phyloP scores from a whole-genome alignment of 2,329 filamentous ascomycete genomes.

The Colletotrichum sp. region DNA sequence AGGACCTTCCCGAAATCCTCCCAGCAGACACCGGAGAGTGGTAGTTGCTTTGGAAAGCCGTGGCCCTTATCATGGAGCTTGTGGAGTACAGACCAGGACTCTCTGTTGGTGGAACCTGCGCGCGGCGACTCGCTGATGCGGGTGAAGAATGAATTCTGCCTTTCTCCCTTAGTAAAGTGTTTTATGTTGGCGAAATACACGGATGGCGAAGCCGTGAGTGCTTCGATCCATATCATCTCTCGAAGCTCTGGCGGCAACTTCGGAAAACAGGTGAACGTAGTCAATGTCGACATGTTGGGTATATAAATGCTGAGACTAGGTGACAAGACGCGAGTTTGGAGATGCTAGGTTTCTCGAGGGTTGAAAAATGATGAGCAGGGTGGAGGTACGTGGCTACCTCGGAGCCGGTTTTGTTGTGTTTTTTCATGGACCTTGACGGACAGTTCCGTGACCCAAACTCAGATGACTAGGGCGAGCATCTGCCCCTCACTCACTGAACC shows the following conservation, averaged over 20 bases:
- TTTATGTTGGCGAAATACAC: too few relatives aligned
- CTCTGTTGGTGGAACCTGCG: too few relatives aligned
- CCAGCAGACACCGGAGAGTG: fast-evolving
- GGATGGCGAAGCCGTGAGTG: background rate
- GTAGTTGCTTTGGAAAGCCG: fast-evolving
- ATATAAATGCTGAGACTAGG: background rate
- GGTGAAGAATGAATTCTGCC: background rate
- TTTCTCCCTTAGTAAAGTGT: too few relatives aligned
- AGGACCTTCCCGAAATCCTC: fast-evolving
- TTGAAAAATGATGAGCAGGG: background rate
- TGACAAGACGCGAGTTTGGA: fast-evolving
- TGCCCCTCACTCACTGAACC: background rate
- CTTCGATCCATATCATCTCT: background rate
- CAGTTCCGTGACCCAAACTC: fast-evolving
- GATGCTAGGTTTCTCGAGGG: fast-evolving
- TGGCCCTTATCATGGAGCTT: fast-evolving
- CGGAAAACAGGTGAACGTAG: background rate
- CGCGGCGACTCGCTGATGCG: too few relatives aligned
- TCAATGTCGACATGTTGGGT: background rate
- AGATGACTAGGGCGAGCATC: background rate
- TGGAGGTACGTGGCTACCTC: background rate
- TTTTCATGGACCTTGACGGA: background rate
- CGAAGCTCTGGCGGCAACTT: background rate
- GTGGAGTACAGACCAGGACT: background rate
- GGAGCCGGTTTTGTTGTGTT: too few relatives aligned